A percentile compares a stretch with the other conserved stretches of the same genome.
Evolutionary conservation across 2,329 filamentous ascomycete genomes (phyloP).

Genomic region (Pseudohalonectria lignicola): DNA sequence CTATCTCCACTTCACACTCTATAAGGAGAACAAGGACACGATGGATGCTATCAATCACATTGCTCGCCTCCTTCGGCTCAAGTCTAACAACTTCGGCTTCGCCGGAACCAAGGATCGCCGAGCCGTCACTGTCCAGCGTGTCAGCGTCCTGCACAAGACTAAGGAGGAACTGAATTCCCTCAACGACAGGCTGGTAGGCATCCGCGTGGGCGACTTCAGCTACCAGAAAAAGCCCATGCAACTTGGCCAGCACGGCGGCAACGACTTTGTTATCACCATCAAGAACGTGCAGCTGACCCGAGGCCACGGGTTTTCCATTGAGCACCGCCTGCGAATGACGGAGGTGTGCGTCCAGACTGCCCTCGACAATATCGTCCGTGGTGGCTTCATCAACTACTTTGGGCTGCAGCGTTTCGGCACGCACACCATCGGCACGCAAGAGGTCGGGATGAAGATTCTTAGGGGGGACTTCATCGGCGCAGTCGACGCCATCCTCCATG

Average conservation of each 20-base stretch:
- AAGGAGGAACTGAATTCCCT: conserved; percentile 52
- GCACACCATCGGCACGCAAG: conserved; percentile 74
- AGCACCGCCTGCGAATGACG: conserved; percentile 29
- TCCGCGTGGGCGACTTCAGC: conserved; percentile 68
- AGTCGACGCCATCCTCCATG: conserved; percentile 65
- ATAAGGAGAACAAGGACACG: conserved; percentile 95
- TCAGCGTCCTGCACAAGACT: conserved; percentile 48
- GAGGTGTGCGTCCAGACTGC: conserved; percentile 43
- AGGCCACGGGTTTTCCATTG: conserved; percentile 32
- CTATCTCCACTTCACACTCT: conserved; percentile 85
- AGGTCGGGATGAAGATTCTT: conserved; percentile 74
- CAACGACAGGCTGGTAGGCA: conserved; percentile 51
- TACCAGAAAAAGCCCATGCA: conserved; percentile 62
- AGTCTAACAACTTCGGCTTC: conserved; percentile 59
- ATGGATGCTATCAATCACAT: conserved; percentile 82
- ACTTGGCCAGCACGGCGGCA: conserved; percentile 76
- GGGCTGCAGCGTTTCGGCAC: conserved; percentile 95
- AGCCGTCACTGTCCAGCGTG: conserved; percentile 74
- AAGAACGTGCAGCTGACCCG: conserved; percentile 64
- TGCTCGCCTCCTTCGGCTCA: conserved; percentile 61
- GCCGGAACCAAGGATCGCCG: conserved; percentile 88
- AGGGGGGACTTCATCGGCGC: conserved; percentile 72
- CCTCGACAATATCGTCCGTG: conserved; percentile 54
- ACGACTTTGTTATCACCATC: conserved; percentile 86
- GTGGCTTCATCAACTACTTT: conserved; percentile 95